Base-by-base conservation (phyloP, 164 flowering plant genomes). In the Vitis riparia region DNA sequence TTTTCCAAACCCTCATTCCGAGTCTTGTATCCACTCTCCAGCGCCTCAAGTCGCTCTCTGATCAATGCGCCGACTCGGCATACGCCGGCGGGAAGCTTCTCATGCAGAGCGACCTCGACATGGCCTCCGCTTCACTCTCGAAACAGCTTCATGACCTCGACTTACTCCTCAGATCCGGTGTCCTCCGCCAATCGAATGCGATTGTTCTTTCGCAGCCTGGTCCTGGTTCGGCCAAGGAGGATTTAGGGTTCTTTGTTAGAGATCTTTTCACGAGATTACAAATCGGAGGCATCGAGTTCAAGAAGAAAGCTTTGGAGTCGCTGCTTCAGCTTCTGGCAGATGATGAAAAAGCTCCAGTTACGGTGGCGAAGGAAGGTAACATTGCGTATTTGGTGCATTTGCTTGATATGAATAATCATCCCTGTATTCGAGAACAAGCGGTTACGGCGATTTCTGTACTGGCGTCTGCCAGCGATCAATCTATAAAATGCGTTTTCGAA, bases 51-150 rank as follows among this genome's bases (percentile, higher is more conserved):
- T 58, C 86, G 50, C 91, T 91, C 68, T 73, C 81, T 73, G 71
- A 73, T 60, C 87, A 80, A 59, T 86, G 89, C 77, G 62, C 73
- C 55, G 79, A 71, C 37, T 37, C 84, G 9, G 47, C 79, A 48
- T 77, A 62, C 79, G 23, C 74, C 55, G 84, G 81, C 65, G 97
- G 97, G 27, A 93, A 93, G 86, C 90, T 93, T 14, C 77, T 73
- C 48, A 81, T 85, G 86, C 97, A 91, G 81, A 85, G 89, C 84
- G 89, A 93, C 78, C 91, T 93, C 70, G 97, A 91, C 66, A 89
- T 90, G 73, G 86, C 87, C 53, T 61, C 90, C 57, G 69, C 87
- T 1, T 72, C 89, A 8, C 81, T 90, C 66, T 84, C 90, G 14
- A 70, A 79, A 23, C 90, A 80, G 17, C 81, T 81, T 19, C 71